Conservation (phyloP, 2,329 filamentous ascomycete species). For the Fusarium sp. region DNA sequence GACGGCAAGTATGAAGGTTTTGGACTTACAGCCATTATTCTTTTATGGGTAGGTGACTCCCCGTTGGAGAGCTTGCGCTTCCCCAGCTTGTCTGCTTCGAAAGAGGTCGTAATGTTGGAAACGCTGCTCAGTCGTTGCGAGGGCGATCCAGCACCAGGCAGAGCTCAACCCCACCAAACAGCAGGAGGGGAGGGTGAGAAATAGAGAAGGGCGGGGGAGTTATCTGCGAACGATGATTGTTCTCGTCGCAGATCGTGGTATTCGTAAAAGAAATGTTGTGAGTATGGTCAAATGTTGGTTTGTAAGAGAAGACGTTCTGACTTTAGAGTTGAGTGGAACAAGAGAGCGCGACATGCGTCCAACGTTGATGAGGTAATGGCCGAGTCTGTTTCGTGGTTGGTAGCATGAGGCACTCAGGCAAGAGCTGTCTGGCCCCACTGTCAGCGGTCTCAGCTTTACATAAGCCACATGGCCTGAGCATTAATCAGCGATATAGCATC, state of each 20-base stretch:
- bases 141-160: conserved; percentile 50
- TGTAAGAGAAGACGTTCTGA: conserved; percentile 28
- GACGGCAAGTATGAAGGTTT: neutral
- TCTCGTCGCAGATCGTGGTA: conserved; percentile 28
- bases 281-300: conserved; percentile 20
- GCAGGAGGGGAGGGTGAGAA: conserved; percentile 27
- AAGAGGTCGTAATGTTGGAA: conserved; percentile 51
- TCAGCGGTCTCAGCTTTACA: conserved; percentile 27
- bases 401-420: conserved; percentile 29
- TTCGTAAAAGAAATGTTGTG: conserved; percentile 9
- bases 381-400: conserved; percentile 21
- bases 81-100: conserved; percentile 65
- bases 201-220: neutral
- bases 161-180: conserved; percentile 52
- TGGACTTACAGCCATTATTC: conserved; percentile 69
- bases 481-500: neutral
- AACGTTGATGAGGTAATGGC: conserved; percentile 46
- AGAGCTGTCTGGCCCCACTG: conserved; percentile 29
- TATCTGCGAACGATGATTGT: conserved; percentile 23
- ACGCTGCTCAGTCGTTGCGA: conserved; percentile 33
- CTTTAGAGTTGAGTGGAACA: conserved; percentile 24
- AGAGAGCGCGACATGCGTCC: conserved; percentile 29
- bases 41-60: conserved; percentile 68
- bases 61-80: conserved; percentile 75
- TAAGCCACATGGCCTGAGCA: conserved; percentile 19